A percentile compares a stretch with the other conserved stretches of the same genome.
Evolutionary conservation across 805 yeast species (phyloP).

Genomic region (Nakazawaea wyomingensis): DNA sequence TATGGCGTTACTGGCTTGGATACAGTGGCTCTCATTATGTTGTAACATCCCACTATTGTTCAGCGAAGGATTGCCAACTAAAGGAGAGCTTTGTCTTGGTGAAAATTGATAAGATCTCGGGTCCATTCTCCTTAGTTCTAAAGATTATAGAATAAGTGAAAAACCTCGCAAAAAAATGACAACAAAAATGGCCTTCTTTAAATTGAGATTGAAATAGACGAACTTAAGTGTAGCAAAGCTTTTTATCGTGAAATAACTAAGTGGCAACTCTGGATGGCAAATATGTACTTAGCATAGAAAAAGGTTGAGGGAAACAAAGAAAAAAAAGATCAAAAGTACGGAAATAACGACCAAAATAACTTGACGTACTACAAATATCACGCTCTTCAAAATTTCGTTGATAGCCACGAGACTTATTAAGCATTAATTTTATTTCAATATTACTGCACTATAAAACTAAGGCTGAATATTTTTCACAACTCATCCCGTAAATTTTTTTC

Average conservation of each 20-base stretch:
- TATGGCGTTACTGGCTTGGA: background rate
- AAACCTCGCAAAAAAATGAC: too few species aligned
- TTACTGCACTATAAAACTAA: too few species aligned
- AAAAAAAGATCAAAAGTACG: background rate
- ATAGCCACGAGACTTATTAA: too few species aligned
- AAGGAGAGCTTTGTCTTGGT: constrained; percentile 6
- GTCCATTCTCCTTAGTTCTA: background rate
- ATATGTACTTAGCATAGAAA: background rate
- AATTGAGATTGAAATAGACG: background rate
- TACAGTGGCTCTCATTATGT: too few species aligned
- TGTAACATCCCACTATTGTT: background rate
- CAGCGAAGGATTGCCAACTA: background rate
- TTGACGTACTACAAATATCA: too few species aligned
- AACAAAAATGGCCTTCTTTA: too few species aligned
- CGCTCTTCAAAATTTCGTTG: too few species aligned
- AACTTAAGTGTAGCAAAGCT: background rate
- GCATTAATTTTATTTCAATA: too few species aligned
- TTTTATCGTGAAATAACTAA: background rate
- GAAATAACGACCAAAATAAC: too few species aligned
- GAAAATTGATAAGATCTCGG: background rate
- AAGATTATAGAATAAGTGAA: background rate
- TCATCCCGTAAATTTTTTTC: too few species aligned
- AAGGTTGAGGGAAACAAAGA: background rate
- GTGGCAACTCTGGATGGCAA: background rate
- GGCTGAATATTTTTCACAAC: too few species aligned